These are phyloP conservation scores for Zanthoxylum bungeanum DNA, from an alignment of 345 rosid species.

Conservation along the genomic window DNA sequence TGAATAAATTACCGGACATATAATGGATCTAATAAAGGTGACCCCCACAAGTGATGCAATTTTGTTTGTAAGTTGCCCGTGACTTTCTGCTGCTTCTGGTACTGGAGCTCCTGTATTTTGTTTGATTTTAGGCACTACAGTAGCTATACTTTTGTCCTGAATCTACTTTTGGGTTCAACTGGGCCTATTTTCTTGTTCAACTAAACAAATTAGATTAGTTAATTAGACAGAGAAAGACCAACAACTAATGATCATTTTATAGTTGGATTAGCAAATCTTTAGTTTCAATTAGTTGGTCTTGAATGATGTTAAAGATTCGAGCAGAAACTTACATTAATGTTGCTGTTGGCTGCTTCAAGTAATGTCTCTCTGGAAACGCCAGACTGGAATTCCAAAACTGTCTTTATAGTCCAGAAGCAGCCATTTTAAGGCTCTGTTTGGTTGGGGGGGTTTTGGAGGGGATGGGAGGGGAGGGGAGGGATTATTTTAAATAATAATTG, in stretches of 20 bases:
- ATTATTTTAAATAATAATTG: too few species aligned
- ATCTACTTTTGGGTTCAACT: neutral
- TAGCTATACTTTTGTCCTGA: neutral
- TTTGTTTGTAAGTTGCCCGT: conserved; percentile 22
- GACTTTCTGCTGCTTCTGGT: conserved; percentile 16
- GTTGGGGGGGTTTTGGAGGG: too few species aligned
- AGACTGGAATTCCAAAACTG: too few species aligned
- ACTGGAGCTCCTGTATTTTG: conserved; percentile 12
- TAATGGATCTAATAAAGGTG: too few species aligned
- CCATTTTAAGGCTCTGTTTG: too few species aligned
- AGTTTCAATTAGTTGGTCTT: too few species aligned
- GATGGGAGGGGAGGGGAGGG: too few species aligned
- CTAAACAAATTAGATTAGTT: neutral
- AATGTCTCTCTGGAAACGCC: conserved; percentile 27
- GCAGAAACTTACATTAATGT: neutral
- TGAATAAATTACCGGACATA: too few species aligned
- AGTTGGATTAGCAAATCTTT: neutral
- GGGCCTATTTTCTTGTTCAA: neutral
- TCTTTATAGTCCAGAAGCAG: too few species aligned
- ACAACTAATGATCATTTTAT: too few species aligned
- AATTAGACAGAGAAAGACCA: too few species aligned
- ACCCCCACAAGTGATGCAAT: conserved; percentile 19
- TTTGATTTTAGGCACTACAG: neutral
- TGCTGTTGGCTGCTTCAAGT: neutral
- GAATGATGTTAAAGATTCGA: too few species aligned